Evolutionary conservation across 768 basidiomycete genomes (phyloP), one percentile per base, ranked within the genome.

Genomic region (Podaxis sp.): DNA sequence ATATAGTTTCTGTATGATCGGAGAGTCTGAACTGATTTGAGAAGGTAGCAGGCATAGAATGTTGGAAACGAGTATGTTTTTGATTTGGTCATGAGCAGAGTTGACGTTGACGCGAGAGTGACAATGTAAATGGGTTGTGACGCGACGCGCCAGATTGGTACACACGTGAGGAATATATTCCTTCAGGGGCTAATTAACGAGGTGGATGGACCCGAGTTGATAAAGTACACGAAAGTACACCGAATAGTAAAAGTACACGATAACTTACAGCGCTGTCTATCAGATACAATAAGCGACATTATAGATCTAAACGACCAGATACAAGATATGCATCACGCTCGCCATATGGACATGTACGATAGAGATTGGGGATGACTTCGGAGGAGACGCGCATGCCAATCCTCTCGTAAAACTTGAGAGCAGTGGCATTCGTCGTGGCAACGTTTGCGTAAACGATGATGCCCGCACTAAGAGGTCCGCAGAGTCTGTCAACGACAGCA

Each of bases 31-130:
- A 85, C 72, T 0, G 90, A 91, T 69, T 87, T 88, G 25, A 94
- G 79, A 0, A 94, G 81, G 71, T 94, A 94, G 71, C 91, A 93
- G 3, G 90, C 88, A 70, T 94, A 94, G 72, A 94, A 92, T 0
- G 80, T 67, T 0, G 89, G 89, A 65, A 86, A 83, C 2, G 71
- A 69, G 65, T 85, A 85, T 9, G 72, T 67, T 13, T n/a, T 56
- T 43, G 43, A 38, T 22, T 15, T 50, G 8, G 50, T 17, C 59
- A 61, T 61, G 54, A 40, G 17, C 9, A 27, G 38, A 11, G 17
- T 33, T 2, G 38, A 19, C 8, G 17, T 22, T 9, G 24, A 60
- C 51, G 38, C 51, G 50, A 15, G 33, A 22, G 60, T 55, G 60
- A 47, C 52, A 46, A 33, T 8, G 33, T 33, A 33, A 33, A 9